A percentile compares a stretch with the other conserved stretches of the same genome.
These are phyloP conservation scores for Purpureocillium takamizusanense DNA, from an alignment of 2,329 filamentous ascomycete genomes.

Conservation along the genomic window DNA sequence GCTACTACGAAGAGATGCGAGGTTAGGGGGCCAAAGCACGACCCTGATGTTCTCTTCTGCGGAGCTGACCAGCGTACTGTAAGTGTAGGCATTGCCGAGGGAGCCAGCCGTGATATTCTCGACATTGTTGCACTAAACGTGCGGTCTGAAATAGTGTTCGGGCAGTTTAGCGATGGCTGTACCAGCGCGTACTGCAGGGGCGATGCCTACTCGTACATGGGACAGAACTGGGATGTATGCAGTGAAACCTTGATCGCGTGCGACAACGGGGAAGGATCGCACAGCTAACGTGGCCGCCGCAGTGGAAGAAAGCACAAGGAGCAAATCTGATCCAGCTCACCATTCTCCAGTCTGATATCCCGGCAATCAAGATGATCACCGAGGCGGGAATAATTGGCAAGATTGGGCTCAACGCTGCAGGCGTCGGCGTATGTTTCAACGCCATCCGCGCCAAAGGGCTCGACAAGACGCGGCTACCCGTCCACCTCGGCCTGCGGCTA, in stretches of 20 bases:
- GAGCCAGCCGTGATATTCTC: conserved; percentile 29
- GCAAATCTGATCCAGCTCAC: conserved; percentile 34
- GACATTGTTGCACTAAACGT: conserved; percentile 47
- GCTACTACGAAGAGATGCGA: no score
- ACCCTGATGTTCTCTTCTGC: no score
- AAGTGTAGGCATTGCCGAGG: conserved; percentile 45
- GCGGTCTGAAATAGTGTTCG: conserved; percentile 48
- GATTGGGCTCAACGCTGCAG: conserved; percentile 51
- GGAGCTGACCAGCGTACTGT: no score
- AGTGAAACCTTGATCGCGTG: background rate
- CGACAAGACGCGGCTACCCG: conserved; percentile 39
- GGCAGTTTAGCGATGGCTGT: conserved; percentile 47
- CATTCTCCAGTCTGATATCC: conserved; percentile 33
- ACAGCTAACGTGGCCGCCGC: no score
- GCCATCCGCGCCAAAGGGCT: conserved; percentile 51
- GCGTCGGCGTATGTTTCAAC: conserved; percentile 53
- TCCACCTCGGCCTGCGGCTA: conserved; percentile 50
- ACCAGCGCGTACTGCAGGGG: conserved; percentile 36
- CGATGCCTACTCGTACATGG: conserved; percentile 24
- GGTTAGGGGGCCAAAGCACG: no score
- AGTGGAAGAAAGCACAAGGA: no score
- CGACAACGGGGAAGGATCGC: no score
- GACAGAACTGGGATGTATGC: conserved; percentile 47
- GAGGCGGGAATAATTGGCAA: conserved; percentile 56
- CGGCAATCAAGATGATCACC: conserved; percentile 43